These are phyloP conservation scores for Backusella westeae DNA, from an alignment of 192 early-diverging fungal species.

Conservation along the genomic window DNA sequence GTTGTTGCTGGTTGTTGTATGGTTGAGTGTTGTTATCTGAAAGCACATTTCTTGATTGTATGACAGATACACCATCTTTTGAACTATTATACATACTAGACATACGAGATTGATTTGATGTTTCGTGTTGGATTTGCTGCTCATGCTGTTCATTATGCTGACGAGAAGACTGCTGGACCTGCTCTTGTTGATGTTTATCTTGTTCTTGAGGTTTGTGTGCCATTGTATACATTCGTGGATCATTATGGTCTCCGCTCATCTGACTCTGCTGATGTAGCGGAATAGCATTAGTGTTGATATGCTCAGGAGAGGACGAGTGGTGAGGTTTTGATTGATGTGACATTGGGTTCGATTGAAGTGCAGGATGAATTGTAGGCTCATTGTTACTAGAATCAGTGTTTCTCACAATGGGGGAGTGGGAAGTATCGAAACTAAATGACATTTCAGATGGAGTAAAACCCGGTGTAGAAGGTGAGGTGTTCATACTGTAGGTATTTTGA, in stretches of 20 bases:
- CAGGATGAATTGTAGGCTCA: not conserved
- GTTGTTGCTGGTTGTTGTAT: not conserved
- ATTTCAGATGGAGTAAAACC: not conserved
- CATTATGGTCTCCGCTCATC: not conserved
- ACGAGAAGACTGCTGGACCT: not conserved
- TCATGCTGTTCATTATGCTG: conserved; percentile 1
- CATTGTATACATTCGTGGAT: not conserved
- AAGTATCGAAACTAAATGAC: conserved; percentile 1
- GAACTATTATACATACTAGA: not conserved
- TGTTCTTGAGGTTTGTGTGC: not conserved
- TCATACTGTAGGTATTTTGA: conserved; percentile 11
- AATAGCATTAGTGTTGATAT: not conserved
- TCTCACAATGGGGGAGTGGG: not conserved
- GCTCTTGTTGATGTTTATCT: not conserved
- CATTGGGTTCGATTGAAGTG: conserved; percentile 1
- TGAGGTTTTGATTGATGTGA: not conserved
- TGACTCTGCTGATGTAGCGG: not conserved
- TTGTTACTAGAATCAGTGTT: not conserved
- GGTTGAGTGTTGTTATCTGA: not conserved
- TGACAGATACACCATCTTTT: not conserved
- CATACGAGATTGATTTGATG: conserved; percentile 1
- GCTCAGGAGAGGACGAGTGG: not conserved
- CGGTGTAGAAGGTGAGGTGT: not conserved
- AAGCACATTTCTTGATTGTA: not conserved
- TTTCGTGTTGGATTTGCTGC: not conserved